Evolutionary conservation across 352 stramenopile genomes (phyloP).

Genomic region (Plasmopara muralis): DNA sequence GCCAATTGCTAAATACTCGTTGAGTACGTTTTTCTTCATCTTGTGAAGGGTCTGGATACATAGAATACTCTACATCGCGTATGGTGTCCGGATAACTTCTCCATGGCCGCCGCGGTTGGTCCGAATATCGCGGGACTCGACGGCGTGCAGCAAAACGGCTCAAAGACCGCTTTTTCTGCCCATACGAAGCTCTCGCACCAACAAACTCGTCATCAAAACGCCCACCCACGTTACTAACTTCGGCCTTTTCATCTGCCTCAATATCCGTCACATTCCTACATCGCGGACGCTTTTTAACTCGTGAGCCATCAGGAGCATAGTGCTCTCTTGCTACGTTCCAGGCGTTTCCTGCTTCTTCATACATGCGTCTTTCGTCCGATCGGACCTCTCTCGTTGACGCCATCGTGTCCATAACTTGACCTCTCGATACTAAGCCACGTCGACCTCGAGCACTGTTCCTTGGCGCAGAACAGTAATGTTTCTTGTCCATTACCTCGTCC

Average conservation of each 20-base stretch:
- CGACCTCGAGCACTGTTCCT: slow-evolving; percentile 1
- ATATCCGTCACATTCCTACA: slow-evolving; percentile 15
- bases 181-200: slow-evolving; percentile 8
- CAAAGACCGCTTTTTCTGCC: slow-evolving; percentile 5
- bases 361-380: slow-evolving; percentile 8
- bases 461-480: slow-evolving; percentile 3
- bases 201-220: slow-evolving; percentile 1
- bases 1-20: slow-evolving; percentile 2
- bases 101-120: slow-evolving; percentile 13
- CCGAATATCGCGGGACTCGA: slow-evolving; percentile 15
- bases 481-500: slow-evolving; percentile 1
- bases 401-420: slow-evolving; percentile 1
- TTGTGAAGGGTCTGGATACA: slow-evolving; percentile 10
- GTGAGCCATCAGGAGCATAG: slow-evolving; percentile 6
- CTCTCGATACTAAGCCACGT: slow-evolving; percentile 1
- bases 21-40: slow-evolving; percentile 8
- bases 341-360: slow-evolving; percentile 2
- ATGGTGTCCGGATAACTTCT: slow-evolving; percentile 11
- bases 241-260: slow-evolving; percentile 24
- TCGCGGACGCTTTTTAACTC: slow-evolving; percentile 11
- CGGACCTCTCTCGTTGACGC: slow-evolving; percentile 4
- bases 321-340: slow-evolving; percentile 10
- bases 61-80: slow-evolving; percentile 12
- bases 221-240: slow-evolving; percentile 9
- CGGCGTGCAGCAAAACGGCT: slow-evolving; percentile 14